Conservation (phyloP, 805 yeast species). For the Saccharomycopsis javanensis region DNA sequence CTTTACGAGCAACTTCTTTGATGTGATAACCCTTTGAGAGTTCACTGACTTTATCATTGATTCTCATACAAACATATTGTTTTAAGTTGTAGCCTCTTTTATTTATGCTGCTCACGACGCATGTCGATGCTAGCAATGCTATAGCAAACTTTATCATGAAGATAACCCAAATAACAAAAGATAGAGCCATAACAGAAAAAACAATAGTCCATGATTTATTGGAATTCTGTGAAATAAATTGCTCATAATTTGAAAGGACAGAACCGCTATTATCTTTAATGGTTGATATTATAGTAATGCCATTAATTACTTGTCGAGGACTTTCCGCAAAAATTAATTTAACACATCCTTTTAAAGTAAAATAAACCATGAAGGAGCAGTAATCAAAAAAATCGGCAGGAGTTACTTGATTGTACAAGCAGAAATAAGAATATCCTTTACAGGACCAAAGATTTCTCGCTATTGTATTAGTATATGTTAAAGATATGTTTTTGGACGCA, state of each 20-base stretch:
- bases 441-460: conserved; percentile 52
- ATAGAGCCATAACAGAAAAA: conserved; percentile 63
- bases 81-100: conserved; percentile 36
- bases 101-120: conserved; percentile 39
- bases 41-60: conserved; percentile 46
- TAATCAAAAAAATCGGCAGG: conserved; percentile 58
- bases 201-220: conserved; percentile 62
- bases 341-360: conserved; percentile 53
- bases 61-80: conserved; percentile 50
- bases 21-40: conserved; percentile 35
- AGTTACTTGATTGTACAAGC: conserved; percentile 62
- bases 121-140: conserved; percentile 44
- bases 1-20: background rate
- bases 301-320: conserved; percentile 81
- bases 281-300: conserved; percentile 55
- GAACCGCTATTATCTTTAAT: conserved; percentile 27
- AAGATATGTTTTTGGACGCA: conserved; percentile 53
- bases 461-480: conserved; percentile 57
- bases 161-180: conserved; percentile 64
- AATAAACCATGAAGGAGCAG: conserved; percentile 55
- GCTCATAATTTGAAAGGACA: conserved; percentile 26
- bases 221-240: conserved; percentile 42
- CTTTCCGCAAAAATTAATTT: conserved; percentile 66
- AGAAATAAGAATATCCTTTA: conserved; percentile 52
- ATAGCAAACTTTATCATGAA: conserved; percentile 48